These are phyloP conservation scores for Yamagishiella unicocca DNA, from an alignment of 139 green algal genomes.

Conservation along the genomic window DNA sequence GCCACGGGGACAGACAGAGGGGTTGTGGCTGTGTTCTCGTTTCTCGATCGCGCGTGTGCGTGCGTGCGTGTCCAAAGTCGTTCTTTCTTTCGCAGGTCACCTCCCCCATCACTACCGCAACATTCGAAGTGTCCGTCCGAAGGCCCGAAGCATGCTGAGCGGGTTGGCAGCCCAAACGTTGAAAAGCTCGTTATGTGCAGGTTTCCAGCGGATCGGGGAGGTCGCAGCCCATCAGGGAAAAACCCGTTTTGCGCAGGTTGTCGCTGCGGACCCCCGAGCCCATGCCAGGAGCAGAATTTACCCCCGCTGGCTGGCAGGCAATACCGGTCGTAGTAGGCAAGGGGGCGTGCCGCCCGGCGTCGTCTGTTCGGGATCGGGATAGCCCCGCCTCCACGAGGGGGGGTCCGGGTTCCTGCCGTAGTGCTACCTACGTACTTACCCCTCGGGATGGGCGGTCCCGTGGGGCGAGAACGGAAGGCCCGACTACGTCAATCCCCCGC, in stretches of 20 bases:
- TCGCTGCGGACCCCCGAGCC: background rate
- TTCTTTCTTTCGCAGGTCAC: constrained; percentile 35
- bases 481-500: too few relatives aligned
- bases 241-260: too few relatives aligned
- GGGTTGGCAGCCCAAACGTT: background rate
- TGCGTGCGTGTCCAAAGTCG: too few relatives aligned
- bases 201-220: too few relatives aligned
- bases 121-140: background rate
- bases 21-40: background rate
- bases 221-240: too few relatives aligned
- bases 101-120: background rate
- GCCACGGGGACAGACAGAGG: background rate
- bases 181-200: constrained; percentile 27
- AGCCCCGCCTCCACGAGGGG: too few relatives aligned
- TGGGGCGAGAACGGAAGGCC: too few relatives aligned
- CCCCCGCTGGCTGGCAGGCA: background rate
- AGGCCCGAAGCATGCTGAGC: background rate
- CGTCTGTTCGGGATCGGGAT: too few relatives aligned
- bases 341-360: background rate
- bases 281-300: background rate
- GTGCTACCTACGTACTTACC: too few relatives aligned
- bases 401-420: too few relatives aligned
- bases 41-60: constrained; percentile 1
- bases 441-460: too few relatives aligned
- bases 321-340: background rate